Evolutionary conservation across 2,329 filamentous ascomycete genomes (phyloP), one percentile per base, ranked within the genome.

Genomic region (Massarina eburnea): DNA sequence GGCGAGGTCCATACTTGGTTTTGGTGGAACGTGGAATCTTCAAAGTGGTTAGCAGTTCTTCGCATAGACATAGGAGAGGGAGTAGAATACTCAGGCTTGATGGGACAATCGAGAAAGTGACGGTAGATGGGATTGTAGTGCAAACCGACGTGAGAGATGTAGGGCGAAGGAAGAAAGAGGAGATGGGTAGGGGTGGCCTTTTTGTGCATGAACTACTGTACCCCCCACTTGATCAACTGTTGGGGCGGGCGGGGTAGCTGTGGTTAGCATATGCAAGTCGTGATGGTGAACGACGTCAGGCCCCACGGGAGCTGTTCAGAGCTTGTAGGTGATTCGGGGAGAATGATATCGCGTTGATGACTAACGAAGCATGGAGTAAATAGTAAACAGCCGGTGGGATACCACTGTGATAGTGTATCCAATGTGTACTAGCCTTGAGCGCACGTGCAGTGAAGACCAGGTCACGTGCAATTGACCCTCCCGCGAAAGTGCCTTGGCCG

Each of bases 1-100:
- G 51, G 42, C 57, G 60, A 51, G 46, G 43, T 52, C 58, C 62
- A 66, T 67, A 66, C 62, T 66, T 59, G 54, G n/a, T n/a, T n/a
- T n/a, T n/a, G n/a, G n/a, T 48, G 33, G 17, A 36, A 40, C 37
- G 39, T 32, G 20, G 42, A 41, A 52, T n/a, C 50, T 61, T 67
- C 36, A 14, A 39, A 12, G 14, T 29, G 20, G 55, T 67, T 44
- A 68, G 64, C 43, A 27, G 17, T 49, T 52, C 38, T 44, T 54
- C 41, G 36, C 14, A 17, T 17, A 29, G 10, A 4, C 27, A 30
- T 30, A 26, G 12, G 27, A 8, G 27, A 40, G 30, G 14, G 46
- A 39, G 40, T 44, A 43, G 48, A 57, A 51, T 62, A 65, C 60
- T 56, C 38, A 32, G 44, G 32, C 22, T 36, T 46, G 46, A 29